Conservation (phyloP, 768 basidiomycete species). For the Chiua virens region DNA sequence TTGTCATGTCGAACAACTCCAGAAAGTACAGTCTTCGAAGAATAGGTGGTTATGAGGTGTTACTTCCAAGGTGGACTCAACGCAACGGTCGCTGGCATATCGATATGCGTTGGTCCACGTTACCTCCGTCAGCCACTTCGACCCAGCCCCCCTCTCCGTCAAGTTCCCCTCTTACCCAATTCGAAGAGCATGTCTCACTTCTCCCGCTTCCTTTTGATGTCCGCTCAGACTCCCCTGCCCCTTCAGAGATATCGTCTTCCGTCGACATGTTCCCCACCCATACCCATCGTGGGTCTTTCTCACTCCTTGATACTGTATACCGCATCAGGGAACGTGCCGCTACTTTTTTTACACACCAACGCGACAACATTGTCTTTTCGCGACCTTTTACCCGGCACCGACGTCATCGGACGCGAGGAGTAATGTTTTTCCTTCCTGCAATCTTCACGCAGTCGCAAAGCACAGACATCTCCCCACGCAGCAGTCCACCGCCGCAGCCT, state of each 20-base stretch:
- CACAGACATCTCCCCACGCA: slow-evolving; percentile 31
- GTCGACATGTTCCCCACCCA: slow-evolving; percentile 43
- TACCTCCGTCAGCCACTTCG: slow-evolving; percentile 42
- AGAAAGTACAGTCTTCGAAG: slow-evolving; percentile 59
- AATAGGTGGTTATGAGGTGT: slow-evolving; percentile 74
- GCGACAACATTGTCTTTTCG: slow-evolving; percentile 36
- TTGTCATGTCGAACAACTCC: slow-evolving; percentile 55
- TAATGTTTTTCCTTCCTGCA: slow-evolving; percentile 81
- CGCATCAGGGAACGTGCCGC: slow-evolving; percentile 56
- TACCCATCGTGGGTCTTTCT: slow-evolving; percentile 36
- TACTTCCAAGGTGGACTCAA: slow-evolving; percentile 72
- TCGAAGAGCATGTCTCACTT: slow-evolving; percentile 51
- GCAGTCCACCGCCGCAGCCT: slow-evolving; percentile 33
- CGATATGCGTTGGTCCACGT: slow-evolving; percentile 57
- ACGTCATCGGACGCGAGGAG: slow-evolving; percentile 53
- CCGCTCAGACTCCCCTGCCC: slow-evolving; percentile 55
- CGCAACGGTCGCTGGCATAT: slow-evolving; percentile 74
- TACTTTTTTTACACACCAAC: slow-evolving; percentile 45
- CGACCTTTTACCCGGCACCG: slow-evolving; percentile 51
- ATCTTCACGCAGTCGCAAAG: slow-evolving; percentile 57
- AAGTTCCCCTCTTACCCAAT: slow-evolving; percentile 46
- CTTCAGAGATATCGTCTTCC: slow-evolving; percentile 46
- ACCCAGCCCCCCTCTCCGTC: slow-evolving; percentile 47
- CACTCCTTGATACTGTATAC: slow-evolving; percentile 53
- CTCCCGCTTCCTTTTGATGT: slow-evolving; percentile 65